These are phyloP conservation scores for Pholiota conissans DNA, from an alignment of 768 basidiomycete genomes.

Conservation along the genomic window DNA sequence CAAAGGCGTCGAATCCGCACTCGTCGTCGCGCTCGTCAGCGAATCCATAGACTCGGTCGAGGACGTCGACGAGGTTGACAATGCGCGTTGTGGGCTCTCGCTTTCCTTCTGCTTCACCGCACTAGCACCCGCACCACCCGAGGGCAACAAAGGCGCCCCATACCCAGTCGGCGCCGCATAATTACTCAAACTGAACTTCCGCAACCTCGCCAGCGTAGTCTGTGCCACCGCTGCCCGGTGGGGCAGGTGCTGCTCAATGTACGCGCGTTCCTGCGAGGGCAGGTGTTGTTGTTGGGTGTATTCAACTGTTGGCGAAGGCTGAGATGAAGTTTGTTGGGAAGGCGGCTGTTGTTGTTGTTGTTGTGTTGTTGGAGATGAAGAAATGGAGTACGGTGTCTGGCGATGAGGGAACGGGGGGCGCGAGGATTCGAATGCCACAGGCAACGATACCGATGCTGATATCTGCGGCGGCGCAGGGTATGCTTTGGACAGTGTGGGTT, in stretches of 20 bases:
- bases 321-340: no score
- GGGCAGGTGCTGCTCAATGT: neutral
- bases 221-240: conserved; percentile 29
- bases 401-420: no score
- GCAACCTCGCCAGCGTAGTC: conserved; percentile 32
- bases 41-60: neutral
- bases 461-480: conserved; percentile 16
- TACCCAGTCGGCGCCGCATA: conserved; percentile 44
- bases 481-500: conserved; percentile 6
- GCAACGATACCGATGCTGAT: conserved; percentile 16
- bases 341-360: no score
- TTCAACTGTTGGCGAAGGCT: conserved; percentile 10
- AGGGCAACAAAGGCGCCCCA: neutral
- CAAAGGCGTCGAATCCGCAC: conserved; percentile 20
- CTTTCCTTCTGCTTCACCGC: no score
- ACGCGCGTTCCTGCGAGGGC: no score
- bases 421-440: no score
- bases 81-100: neutral
- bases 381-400: no score
- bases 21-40: conserved; percentile 6
- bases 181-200: conserved; percentile 45
- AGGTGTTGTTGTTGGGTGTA: conserved; percentile 9
- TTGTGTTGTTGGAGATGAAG: no score
- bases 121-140: no score
- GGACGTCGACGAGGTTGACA: neutral